Percentiles rank a stretch among this genome's conserved stretches.
Conservation (phyloP, 1,284 basidiomycete genomes). For the Clitocybe nebularis region DNA sequence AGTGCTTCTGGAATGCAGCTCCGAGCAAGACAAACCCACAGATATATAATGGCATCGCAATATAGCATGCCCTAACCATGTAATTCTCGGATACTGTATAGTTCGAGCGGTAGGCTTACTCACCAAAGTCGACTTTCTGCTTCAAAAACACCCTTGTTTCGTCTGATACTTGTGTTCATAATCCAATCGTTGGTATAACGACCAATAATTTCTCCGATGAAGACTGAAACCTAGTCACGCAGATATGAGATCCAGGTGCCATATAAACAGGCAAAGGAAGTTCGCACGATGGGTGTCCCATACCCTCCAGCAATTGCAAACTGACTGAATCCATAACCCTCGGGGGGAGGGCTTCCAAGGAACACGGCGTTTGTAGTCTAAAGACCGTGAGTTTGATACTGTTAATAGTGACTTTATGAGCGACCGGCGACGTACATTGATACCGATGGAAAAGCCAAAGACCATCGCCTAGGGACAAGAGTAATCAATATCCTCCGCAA, state of each 20-base stretch:
- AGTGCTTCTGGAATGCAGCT: conserved; percentile 52
- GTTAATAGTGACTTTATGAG: background rate
- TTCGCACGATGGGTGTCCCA: conserved; percentile 53
- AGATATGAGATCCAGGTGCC: background rate
- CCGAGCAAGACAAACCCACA: conserved; percentile 63
- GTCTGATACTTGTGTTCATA: conserved; percentile 50
- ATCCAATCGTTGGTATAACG: conserved; percentile 68
- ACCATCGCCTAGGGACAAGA: conserved; percentile 41
- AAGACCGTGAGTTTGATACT: background rate
- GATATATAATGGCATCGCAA: conserved; percentile 59
- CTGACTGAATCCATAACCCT: conserved; percentile 55
- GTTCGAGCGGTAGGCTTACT: conserved; percentile 13
- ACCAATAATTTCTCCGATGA: conserved; percentile 68
- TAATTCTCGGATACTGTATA: background rate
- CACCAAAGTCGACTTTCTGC: conserved; percentile 70
- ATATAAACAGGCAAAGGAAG: background rate
- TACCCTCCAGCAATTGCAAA: conserved; percentile 55
- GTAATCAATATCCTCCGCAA: too few relatives aligned
- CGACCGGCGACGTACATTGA: conserved; percentile 48
- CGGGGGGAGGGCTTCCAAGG: conserved; percentile 51
- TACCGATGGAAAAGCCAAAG: conserved; percentile 70
- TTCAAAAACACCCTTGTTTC: conserved; percentile 67
- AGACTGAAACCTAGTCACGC: conserved; percentile 21
- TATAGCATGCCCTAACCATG: conserved; percentile 53
- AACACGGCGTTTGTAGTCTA: conserved; percentile 72